Evolutionary conservation across 495 filamentous ascomycete species (phyloP).

Genomic region (Penicillium malachiteum): DNA sequence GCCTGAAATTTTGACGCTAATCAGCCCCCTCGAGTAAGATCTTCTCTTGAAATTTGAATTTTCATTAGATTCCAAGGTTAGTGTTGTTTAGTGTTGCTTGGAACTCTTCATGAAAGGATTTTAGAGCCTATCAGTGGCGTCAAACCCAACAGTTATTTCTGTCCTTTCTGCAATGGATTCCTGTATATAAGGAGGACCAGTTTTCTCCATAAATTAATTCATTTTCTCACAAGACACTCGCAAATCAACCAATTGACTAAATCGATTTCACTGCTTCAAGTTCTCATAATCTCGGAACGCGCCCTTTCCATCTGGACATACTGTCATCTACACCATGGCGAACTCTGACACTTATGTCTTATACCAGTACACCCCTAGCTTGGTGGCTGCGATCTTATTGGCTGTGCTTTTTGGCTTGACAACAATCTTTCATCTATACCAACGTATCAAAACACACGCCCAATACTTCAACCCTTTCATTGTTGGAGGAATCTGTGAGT

Average conservation of each 20-base stretch:
- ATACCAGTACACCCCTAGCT: constrained; percentile 12
- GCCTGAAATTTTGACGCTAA: neutral
- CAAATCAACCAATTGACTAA: neutral
- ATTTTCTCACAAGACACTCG: neutral
- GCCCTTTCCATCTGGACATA: too few species aligned
- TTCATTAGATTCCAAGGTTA: neutral
- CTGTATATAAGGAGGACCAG: neutral
- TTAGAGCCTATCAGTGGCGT: neutral
- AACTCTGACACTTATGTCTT: neutral
- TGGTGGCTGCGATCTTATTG: constrained; percentile 5
- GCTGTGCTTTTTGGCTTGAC: constrained; percentile 21
- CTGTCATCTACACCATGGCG: neutral
- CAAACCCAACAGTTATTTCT: neutral
- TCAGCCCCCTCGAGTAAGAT: neutral
- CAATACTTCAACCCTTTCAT: constrained; percentile 64
- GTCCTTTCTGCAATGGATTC: neutral
- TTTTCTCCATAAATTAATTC: neutral
- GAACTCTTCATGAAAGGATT: neutral
- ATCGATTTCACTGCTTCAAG: neutral
- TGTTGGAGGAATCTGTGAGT: constrained; percentile 53
- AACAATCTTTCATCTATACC: constrained; percentile 9
- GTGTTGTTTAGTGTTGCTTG: neutral
- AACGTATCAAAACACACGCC: constrained; percentile 43
- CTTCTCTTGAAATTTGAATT: neutral
- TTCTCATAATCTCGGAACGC: neutral